Conservation (phyloP, 1,139 yeast species). For the Blastobotrys proliferans region DNA sequence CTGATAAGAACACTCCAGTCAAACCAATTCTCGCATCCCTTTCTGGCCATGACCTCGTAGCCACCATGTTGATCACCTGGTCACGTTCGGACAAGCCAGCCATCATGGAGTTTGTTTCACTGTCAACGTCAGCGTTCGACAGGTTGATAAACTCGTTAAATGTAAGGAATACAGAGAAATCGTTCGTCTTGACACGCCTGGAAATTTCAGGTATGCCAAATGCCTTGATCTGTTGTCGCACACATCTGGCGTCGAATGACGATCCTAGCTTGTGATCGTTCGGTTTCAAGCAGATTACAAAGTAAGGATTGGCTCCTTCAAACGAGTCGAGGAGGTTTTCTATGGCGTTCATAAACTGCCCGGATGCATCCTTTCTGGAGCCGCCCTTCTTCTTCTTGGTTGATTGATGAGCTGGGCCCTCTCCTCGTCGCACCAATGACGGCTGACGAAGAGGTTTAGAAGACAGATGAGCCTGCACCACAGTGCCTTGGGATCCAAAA, state of each 20-base stretch:
- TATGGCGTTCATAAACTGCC: conserved; percentile 35
- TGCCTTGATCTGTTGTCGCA: conserved; percentile 41
- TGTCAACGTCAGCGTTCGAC: conserved; percentile 23
- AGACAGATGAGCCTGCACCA: conserved; percentile 39
- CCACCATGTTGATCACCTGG: conserved; percentile 31
- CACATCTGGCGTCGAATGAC: conserved; percentile 41
- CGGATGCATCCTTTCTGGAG: conserved; percentile 31
- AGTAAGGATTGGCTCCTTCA: conserved; percentile 39
- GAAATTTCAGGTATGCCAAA: conserved; percentile 42
- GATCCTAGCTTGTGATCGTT: conserved; percentile 38
- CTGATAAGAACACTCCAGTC: conserved; percentile 41
- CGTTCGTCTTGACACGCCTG: conserved; percentile 36
- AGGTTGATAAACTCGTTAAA: conserved; percentile 37
- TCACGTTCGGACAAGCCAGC: conserved; percentile 33
- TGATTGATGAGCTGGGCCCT: background rate
- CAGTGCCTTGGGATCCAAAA: conserved; percentile 31
- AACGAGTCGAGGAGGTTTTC: conserved; percentile 37
- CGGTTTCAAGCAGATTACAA: conserved; percentile 41
- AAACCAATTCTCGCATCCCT: conserved; percentile 40
- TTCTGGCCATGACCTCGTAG: conserved; percentile 35
- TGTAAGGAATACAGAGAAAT: conserved; percentile 38
- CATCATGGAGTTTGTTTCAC: conserved; percentile 17
- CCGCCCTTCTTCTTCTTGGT: conserved; percentile 18
- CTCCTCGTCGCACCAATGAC: conserved; percentile 28
- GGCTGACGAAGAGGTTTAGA: conserved; percentile 40